Conservation (phyloP, 495 filamentous ascomycete genomes). For the Echria macrotheca region DNA sequence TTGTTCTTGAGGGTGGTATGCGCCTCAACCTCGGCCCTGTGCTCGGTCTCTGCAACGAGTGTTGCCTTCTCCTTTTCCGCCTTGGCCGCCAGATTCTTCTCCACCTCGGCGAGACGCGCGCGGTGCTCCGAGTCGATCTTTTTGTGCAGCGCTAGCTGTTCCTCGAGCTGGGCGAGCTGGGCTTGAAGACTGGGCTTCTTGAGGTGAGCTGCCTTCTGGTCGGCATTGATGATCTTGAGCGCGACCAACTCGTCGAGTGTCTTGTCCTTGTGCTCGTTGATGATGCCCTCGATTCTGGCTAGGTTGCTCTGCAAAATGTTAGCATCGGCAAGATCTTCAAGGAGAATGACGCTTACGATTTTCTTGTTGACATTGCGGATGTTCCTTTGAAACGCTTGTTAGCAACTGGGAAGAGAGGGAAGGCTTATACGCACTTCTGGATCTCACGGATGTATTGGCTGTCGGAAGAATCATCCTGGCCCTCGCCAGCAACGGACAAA, state of each 20-base stretch:
- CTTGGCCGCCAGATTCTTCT: constrained; percentile 65
- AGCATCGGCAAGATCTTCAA: constrained; percentile 6
- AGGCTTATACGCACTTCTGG: constrained; percentile 58
- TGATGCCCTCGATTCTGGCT: constrained; percentile 69
- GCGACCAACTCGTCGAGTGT: constrained; percentile 79
- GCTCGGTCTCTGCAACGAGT: constrained; percentile 46
- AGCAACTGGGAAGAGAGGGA: background rate
- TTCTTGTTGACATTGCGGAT: constrained; percentile 86
- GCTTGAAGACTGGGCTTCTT: constrained; percentile 86
- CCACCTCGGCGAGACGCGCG: constrained; percentile 58
- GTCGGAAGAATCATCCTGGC: constrained; percentile 53
- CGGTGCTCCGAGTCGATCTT: constrained; percentile 77
- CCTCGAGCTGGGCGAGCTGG: constrained; percentile 68
- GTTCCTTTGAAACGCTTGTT: constrained; percentile 46
- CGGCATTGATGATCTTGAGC: constrained; percentile 79
- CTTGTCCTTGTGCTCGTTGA: constrained; percentile 70
- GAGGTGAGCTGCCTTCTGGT: constrained; percentile 81
- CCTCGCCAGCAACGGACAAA: constrained; percentile 31
- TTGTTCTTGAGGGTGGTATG: constrained; percentile 47
- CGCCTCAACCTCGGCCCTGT: constrained; percentile 53
- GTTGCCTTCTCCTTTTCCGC: constrained; percentile 64
- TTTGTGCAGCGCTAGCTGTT: constrained; percentile 78
- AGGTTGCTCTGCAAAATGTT: constrained; percentile 57
- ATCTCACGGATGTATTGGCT: constrained; percentile 77
- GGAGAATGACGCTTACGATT: constrained; percentile 59